These are phyloP conservation scores for Alternaria longipes DNA, from an alignment of 2,329 filamentous ascomycete genomes.

Conservation along the genomic window DNA sequence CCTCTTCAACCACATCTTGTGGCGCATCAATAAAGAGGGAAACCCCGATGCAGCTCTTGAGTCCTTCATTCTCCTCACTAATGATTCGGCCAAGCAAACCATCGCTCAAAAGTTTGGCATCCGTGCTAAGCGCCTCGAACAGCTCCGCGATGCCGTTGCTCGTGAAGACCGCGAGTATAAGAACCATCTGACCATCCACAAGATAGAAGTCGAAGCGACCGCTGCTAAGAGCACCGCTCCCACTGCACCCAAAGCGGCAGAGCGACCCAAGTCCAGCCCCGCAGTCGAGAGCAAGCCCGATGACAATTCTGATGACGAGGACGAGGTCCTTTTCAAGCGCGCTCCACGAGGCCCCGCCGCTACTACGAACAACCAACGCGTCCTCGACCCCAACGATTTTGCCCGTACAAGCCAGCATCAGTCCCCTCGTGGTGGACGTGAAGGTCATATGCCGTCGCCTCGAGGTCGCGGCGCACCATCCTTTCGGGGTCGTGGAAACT, in stretches of 20 bases:
- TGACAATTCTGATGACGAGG: slow-evolving; percentile 48
- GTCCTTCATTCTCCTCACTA: slow-evolving; percentile 62
- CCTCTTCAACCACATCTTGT: slow-evolving; percentile 62
- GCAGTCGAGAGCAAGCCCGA: slow-evolving; percentile 27
- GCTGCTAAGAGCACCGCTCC: slow-evolving; percentile 24
- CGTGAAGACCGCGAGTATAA: slow-evolving; percentile 60
- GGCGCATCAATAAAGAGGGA: slow-evolving; percentile 60
- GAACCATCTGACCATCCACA: slow-evolving; percentile 51
- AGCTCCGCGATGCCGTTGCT: slow-evolving; percentile 59
- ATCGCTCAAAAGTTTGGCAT: slow-evolving; percentile 62
- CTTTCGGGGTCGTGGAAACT: slow-evolving; percentile 42
- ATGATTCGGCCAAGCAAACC: slow-evolving; percentile 57
- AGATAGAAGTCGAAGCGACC: slow-evolving; percentile 46
- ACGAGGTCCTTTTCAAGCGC: slow-evolving; percentile 51
- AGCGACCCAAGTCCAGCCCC: slow-evolving; percentile 43
- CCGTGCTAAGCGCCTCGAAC: slow-evolving; percentile 59
- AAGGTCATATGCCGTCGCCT: slow-evolving; percentile 29
- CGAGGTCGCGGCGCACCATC: slow-evolving; percentile 37
- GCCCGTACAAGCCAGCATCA: slow-evolving; percentile 48
- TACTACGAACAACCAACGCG: slow-evolving; percentile 40
- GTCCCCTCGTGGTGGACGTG: slow-evolving; percentile 46
- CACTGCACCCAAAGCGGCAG: slow-evolving; percentile 25
- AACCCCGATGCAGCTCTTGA: slow-evolving; percentile 59
- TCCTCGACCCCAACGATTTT: slow-evolving; percentile 61
- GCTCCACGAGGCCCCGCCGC: slow-evolving; percentile 48